Base-by-base conservation (phyloP, 495 filamentous ascomycete species). In the Barbatosphaeria neglecta region DNA sequence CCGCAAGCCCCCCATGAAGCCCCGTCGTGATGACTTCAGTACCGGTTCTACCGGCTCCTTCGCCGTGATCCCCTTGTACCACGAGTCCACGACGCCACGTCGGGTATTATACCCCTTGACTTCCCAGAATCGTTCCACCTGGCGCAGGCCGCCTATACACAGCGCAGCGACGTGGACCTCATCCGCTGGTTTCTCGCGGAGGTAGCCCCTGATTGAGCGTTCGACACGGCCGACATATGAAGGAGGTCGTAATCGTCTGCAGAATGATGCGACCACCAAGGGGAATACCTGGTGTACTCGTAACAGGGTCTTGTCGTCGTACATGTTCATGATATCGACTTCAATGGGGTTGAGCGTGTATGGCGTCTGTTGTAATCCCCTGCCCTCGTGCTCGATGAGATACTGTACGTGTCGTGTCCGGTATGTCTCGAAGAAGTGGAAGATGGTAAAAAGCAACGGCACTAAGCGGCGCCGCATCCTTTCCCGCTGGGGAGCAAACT, bases 391-490 rank as follows among this genome's bases (percentile, higher is more conserved):
- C 27, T 70, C 61, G 19, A 57, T 57, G 22, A 78, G 64, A 48
- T 74, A 75, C 43, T 71, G 53, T 17, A 75, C 56, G 52, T 78
- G 74, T n/a, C 74, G 62, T 37, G 66, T 62, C 43, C 75, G 72
- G 50, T 75, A 77, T 4, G 65, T 73, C 51, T 78, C 75, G 52
- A 78, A 78, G 53, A 78, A 78, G 54, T 78, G 75, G 49, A 77
- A 77, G 31, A 76, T 55, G 15, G 75, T 75, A 42, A 78, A 77
- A 13, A 78, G 58, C 19, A 74, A 47, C 3, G 75, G 75, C 35
- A 76, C 69, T 25, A 78, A 56, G 38, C 75, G 70, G 24, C 73
- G 69, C 28, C 74, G 68, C 74, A 78, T 78, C 10, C 75, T 67
- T 50, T 70, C 66, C 47, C 67, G 62, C 50, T 78, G 74, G 3